Base-by-base conservation (phyloP, 768 basidiomycete genomes). In the Amylocystis lapponica region DNA sequence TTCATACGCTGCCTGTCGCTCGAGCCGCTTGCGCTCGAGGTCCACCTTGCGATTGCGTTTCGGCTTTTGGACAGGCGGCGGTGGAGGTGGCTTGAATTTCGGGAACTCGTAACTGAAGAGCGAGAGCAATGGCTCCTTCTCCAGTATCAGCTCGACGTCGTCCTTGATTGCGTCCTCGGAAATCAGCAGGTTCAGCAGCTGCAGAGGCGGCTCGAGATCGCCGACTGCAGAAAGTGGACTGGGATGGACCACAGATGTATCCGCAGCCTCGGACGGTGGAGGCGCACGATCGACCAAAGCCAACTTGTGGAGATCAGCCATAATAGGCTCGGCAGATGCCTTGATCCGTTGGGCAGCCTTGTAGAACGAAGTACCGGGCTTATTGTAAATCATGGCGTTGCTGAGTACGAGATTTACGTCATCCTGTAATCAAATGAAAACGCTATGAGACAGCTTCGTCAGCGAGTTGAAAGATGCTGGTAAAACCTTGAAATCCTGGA, bases 301-400 rank as follows among this genome's bases (percentile, higher is more conserved):
- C 16, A 35, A 41, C 26, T 55, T 45, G 31, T 72, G 61, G 13
- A 80, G 61, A 19, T 71, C 66, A 14, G 64, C 55, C 8, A 76
- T 59, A 11, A 82, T 66, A 0, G 73, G 63, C 16, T 59, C 56
- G 27, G 68, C 56, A 27, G 57, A 58, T 2, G 59, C 64, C 55
- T 78, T 75, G 47, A 96, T 79, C 30, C 78, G 67, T 13, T 71
- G 61, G 0, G 95, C 93, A 5, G 75, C 65, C 54, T 79, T 83
- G 66, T 88, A 77, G 57, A 81, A 81, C 0, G 72, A 50, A 0
- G 85, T 81, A n/a, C 80, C 83, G 0, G 76, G 65, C 49, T 79
- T 77, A 61, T 99, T 97, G 63, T 97, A 99, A 6, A 78, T 60
- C 33, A 88, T 74, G 2, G 94, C 94, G 53, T 98, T 99, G 43